These are phyloP conservation scores for Calendula officinalis DNA, from an alignment of 129 eudicot genomes.

Conservation along the genomic window DNA sequence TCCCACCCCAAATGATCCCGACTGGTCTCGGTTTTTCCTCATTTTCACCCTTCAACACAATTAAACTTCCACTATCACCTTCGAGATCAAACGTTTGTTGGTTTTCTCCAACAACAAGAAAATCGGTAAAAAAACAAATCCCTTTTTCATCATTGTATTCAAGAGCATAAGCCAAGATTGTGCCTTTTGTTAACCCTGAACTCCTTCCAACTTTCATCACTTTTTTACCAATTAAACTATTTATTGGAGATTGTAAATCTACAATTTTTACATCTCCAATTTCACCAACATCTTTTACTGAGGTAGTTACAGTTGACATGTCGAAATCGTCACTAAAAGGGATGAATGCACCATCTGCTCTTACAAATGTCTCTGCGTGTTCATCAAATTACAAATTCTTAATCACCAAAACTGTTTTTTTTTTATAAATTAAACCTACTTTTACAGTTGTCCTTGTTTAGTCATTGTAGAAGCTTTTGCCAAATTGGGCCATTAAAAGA, in stretches of 20 bases:
- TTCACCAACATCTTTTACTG: slow-evolving; percentile 89
- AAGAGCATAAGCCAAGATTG: slow-evolving; percentile 87
- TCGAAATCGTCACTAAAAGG: slow-evolving; percentile 94
- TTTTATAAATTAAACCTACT: no score
- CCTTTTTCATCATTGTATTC: slow-evolving; percentile 97
- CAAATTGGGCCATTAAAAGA: no score
- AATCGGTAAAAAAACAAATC: slow-evolving; percentile 91
- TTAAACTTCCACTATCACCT: slow-evolving; percentile 94
- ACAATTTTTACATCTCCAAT: slow-evolving; percentile 74
- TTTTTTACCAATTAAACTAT: slow-evolving; percentile 77
- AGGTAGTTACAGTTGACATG: slow-evolving; percentile 79
- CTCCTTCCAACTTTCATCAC: slow-evolving; percentile 98
- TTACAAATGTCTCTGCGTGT: slow-evolving; percentile 86
- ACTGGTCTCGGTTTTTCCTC: slow-evolving; percentile 85
- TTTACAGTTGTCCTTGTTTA: no score
- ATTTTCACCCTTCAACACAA: slow-evolving; percentile 61
- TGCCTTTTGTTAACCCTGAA: slow-evolving; percentile 89
- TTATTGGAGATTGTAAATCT: slow-evolving; percentile 80
- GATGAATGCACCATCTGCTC: slow-evolving; percentile 98
- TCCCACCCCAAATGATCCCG: slow-evolving; percentile 98
- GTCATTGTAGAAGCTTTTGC: no score
- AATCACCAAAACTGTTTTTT: no score
- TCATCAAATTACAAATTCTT: not conserved
- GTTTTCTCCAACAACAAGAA: slow-evolving; percentile 91
- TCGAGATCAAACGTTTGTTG: slow-evolving; percentile 95